Evolutionary conservation across 768 basidiomycete species (phyloP), one percentile per base, ranked within the genome.

Genomic region (Pleurotus tuoliensis): DNA sequence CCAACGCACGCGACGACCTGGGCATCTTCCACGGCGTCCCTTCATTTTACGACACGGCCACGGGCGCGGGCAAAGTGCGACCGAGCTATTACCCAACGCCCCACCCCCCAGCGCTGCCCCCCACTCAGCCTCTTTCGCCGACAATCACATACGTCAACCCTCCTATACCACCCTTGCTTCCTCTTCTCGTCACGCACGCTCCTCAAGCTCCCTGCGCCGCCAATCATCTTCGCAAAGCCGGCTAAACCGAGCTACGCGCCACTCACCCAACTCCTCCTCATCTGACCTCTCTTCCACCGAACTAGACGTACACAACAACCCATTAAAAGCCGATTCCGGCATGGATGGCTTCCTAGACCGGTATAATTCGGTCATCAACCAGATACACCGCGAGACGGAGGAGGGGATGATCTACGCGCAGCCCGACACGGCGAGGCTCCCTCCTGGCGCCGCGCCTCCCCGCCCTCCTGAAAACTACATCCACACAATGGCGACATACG

Each of bases 341-440:
- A 62, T 76, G 34, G 68, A 72, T 47, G 66, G 66, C 40, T 81
- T 82, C 62, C 73, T 73, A 2, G 79, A 82, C 56, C 76, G 75
- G 18, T 85, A 86, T 67, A 76, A 76, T 11, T 66, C 73, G 2
- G 66, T 85, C 38, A 72, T 86, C 30, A 69, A 72, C 15, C 79
- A 82, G 58, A 76, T 84, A 43, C 68, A 73, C 30, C 76, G 73
- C 20, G 84, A 86, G 61, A 75, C 81, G 1, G 83, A 83, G 25
- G 78, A 77, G 1, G 79, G 71, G 0, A 53, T 83, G 12, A 67
- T 68, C 11, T 66, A 72, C 54, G 74, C 76, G 1, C 66, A 66
- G 40, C n/a, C 39, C n/a, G 68, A 72, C 37, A 65, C 64, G 9
- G 27, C 60, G 20, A 34, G 53, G 58, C 46, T 56, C 6, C 47